Base-by-base conservation (phyloP, 169 alveolate species). In the Eimeria sp. region DNA sequence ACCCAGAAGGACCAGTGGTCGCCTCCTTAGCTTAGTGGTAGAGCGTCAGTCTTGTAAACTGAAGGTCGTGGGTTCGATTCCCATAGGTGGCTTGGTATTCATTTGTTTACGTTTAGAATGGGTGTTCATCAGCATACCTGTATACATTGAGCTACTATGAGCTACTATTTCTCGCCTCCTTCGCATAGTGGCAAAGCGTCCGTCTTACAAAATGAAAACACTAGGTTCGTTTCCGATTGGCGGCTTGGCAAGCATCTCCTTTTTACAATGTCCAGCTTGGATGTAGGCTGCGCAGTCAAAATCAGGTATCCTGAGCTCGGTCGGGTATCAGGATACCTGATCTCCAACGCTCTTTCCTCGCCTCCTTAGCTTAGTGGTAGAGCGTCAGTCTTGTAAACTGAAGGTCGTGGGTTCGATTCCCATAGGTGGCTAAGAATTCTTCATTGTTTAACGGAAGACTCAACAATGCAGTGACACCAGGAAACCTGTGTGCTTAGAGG, bases 51-150 rank as follows among this genome's bases (percentile, higher is more conserved):
- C 96, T 91, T 91, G 96, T 91, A 91, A 91, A 91, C 96, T 54
- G 96, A 91, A 91, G 96, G 96, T 80, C 96, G 96, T 91, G 96
- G 96, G 96, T 91, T 91, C 96, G 91, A 91, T 91, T 76, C 96
- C 96, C 96, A 91, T 76, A 91, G 96, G 96, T 91, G 96, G 96
- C 96, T 91, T 52, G n/a, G n/a, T n/a, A n/a, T n/a, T n/a, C n/a
- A n/a, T n/a, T n/a, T n/a, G n/a, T n/a, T n/a, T n/a, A n/a, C n/a
- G n/a, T 10, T 40, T 4, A 3, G 4, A 4, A 3, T 43, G 49
- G 9, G 4, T 2, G 71, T 6, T 16, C 20, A 6, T 11, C 71
- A 62, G 27, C 8, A 10, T 20, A 27, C 27, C 71, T 6, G 6
- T 27, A 62, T 14, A 62, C n/a, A n/a, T n/a, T n/a, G n/a, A n/a